Evolutionary conservation across 768 basidiomycete genomes (phyloP).

Genomic region (Naganishia randhawae): DNA sequence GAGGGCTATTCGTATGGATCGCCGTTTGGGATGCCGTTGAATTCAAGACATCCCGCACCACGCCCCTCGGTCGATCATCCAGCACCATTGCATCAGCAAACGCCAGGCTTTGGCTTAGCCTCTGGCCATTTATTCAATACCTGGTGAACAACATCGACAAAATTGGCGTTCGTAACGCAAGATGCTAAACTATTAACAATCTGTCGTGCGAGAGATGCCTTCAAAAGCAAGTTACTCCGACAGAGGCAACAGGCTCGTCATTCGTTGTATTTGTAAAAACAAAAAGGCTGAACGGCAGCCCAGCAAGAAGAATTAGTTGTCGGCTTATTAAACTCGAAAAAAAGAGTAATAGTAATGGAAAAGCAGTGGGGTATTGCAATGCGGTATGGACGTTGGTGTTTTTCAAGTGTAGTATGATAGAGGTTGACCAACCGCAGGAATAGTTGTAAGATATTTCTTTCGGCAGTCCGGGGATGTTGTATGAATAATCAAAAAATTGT

Average conservation of each 20-base stretch:
- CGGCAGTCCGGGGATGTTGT: not conserved
- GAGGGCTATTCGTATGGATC: not conserved
- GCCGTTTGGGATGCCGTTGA: not conserved
- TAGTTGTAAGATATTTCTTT: not conserved
- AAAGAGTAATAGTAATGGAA: not conserved
- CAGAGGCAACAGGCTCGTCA: not conserved
- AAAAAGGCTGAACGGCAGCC: conserved; percentile 3
- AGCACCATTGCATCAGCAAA: conserved; percentile 46
- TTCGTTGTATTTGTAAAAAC: not conserved
- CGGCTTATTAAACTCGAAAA: too few relatives aligned
- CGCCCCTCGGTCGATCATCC: conserved; percentile 29
- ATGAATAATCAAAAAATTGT: not conserved
- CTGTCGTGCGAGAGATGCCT: not conserved
- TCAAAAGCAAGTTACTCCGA: too few relatives aligned
- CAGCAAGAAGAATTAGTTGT: too few relatives aligned
- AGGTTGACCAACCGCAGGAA: not conserved
- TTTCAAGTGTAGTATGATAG: not conserved
- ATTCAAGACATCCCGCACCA: conserved; percentile 32
- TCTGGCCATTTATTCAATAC: conserved; percentile 32
- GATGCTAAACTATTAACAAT: not conserved
- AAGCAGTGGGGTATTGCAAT: not conserved
- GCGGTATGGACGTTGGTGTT: not conserved
- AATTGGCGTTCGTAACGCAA: not conserved
- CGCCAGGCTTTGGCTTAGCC: conserved; percentile 47
- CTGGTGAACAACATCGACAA: conserved; percentile 8